Percentiles rank a stretch among this genome's conserved stretches.
Conservation (phyloP, 352 stramenopile genomes). For the Globisporangium okanoganense region DNA sequence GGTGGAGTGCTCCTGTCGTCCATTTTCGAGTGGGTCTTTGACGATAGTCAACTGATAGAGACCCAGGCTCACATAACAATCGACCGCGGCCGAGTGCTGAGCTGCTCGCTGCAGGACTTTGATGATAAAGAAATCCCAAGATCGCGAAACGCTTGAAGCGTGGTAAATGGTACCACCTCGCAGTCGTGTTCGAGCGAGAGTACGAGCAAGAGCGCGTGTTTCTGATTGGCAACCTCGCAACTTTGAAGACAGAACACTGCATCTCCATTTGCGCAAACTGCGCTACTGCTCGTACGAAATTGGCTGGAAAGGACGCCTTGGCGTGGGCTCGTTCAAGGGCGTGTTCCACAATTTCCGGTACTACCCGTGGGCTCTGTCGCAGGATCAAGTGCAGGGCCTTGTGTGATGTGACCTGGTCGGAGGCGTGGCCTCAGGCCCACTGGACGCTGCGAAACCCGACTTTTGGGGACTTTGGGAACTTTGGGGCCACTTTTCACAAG, state of each 20-base stretch:
- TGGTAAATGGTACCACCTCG: not conserved
- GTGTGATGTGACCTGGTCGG: too few relatives aligned
- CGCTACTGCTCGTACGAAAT: not conserved
- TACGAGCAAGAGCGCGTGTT: not conserved
- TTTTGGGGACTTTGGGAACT: too few relatives aligned
- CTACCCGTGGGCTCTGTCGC: too few relatives aligned
- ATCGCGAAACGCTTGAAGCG: not conserved
- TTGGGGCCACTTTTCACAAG: too few relatives aligned
- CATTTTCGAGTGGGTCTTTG: too few relatives aligned
- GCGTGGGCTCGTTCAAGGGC: too few relatives aligned
- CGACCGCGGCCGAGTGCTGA: not conserved
- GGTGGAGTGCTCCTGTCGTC: not conserved
- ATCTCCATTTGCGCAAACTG: too few relatives aligned
- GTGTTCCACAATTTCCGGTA: not conserved
- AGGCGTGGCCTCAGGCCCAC: not conserved
- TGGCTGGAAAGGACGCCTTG: not conserved
- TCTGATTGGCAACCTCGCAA: too few relatives aligned
- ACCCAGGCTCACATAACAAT: not conserved
- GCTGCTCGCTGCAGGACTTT: not conserved
- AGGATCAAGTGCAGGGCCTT: too few relatives aligned
- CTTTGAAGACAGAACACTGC: too few relatives aligned
- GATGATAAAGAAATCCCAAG: not conserved
- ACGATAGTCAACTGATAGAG: too few relatives aligned
- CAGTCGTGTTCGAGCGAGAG: not conserved
- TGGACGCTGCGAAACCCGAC: not conserved